phyloP scores from a whole-genome alignment of 257 asterid genomes.

The Gardenia jasminoides region DNA sequence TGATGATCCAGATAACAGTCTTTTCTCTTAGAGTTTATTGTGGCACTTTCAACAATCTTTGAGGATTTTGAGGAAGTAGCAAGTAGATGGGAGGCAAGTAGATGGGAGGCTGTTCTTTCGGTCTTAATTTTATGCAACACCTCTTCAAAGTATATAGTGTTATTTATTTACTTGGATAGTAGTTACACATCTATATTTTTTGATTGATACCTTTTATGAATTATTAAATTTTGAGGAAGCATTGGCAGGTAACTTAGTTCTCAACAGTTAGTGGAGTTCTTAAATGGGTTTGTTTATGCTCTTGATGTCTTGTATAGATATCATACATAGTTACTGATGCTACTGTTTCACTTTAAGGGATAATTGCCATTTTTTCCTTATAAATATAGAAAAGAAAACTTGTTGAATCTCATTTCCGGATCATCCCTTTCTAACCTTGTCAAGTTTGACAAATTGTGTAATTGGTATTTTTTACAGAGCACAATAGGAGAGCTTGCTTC shows the following conservation, averaged over 20 bases:
- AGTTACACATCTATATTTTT: not conserved
- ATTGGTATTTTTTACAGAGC: slow-evolving; percentile 40
- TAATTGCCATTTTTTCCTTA: not conserved
- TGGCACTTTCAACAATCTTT: not conserved
- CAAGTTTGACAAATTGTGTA: not conserved
- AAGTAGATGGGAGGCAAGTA: too few relatives aligned
- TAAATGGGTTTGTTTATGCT: not conserved
- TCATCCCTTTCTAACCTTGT: not conserved
- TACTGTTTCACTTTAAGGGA: not conserved
- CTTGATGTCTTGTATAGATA: not conserved
- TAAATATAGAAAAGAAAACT: not conserved
- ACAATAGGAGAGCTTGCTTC: slow-evolving; percentile 78
- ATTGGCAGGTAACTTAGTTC: not conserved
- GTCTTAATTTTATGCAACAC: not conserved
- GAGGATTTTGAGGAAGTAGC: not conserved
- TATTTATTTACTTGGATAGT: not conserved
- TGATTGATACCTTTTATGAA: not conserved
- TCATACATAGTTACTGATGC: not conserved
- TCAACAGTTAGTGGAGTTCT: not conserved
- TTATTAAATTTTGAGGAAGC: not conserved
- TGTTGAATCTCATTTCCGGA: not conserved
- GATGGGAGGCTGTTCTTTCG: not conserved
- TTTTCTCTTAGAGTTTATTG: slow-evolving; percentile 1
- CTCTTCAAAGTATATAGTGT: not conserved
- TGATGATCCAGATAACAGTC: not conserved